These are phyloP conservation scores for Xylariaceae sp. DNA, from an alignment of 2,329 filamentous ascomycete species.

Conservation along the genomic window DNA sequence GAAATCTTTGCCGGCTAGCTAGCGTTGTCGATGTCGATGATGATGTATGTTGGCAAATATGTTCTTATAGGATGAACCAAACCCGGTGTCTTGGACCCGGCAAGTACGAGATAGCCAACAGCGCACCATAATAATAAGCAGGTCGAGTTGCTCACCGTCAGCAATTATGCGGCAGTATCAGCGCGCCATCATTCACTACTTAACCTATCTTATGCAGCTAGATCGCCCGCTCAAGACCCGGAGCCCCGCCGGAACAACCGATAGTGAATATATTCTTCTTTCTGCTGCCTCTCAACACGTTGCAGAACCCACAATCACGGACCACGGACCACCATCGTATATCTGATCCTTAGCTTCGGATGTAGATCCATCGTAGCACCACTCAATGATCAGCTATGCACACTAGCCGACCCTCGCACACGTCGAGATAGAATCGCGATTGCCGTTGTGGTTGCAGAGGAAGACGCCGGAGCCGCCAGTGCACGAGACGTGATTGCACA, in stretches of 20 bases:
- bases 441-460: conserved; percentile 12
- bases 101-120: neutral
- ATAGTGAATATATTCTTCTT: neutral
- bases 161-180: neutral
- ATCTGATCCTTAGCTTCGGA: conserved; percentile 1
- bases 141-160: neutral
- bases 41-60: neutral
- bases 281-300: neutral
- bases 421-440: conserved; percentile 6
- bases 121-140: neutral
- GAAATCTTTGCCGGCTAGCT: too few species aligned
- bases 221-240: neutral
- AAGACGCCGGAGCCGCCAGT: conserved; percentile 2
- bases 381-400: conserved; percentile 2
- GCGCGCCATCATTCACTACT: too few species aligned
- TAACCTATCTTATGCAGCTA: neutral
- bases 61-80: neutral
- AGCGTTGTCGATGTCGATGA: neutral
- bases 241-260: too few species aligned
- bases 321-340: conserved; percentile 6
- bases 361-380: neutral
- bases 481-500: conserved; percentile 10
- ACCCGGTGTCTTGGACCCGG: neutral
- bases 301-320: neutral
- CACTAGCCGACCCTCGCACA: conserved; percentile 7